These are phyloP conservation scores for Cutaneotrichosporon daszewskae DNA, from an alignment of 1,284 basidiomycete genomes.

Conservation along the genomic window DNA sequence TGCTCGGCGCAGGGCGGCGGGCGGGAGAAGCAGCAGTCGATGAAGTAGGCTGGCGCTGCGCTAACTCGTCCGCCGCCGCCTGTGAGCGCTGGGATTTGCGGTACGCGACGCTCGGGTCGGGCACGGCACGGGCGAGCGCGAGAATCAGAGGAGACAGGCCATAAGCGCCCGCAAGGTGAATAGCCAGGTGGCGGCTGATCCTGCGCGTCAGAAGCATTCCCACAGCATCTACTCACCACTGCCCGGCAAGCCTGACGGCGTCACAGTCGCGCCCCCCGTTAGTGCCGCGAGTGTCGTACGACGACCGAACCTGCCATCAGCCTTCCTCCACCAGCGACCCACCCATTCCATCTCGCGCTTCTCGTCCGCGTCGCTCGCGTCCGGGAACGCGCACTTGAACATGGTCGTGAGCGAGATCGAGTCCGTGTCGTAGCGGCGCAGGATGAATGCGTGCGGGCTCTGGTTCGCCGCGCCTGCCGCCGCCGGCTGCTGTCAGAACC, in stretches of 20 bases:
- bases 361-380: conserved; percentile 71
- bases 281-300: conserved; percentile 69
- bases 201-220: conserved; percentile 37
- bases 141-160: conserved; percentile 53
- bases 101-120: conserved; percentile 70
- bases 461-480: conserved; percentile 1
- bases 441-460: conserved; percentile 86
- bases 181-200: conserved; percentile 70
- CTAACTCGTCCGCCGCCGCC: conserved; percentile 39
- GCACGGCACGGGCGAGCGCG: conserved; percentile 64
- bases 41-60: conserved; percentile 12
- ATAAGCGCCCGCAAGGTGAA: conserved; percentile 51
- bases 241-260: conserved; percentile 71
- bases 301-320: conserved; percentile 45
- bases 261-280: conserved; percentile 66
- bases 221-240: conserved; percentile 55
- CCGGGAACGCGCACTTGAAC: conserved; percentile 94
- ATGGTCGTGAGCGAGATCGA: conserved; percentile 94
- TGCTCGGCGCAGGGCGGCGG: conserved; percentile 10
- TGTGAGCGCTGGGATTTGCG: conserved; percentile 55
- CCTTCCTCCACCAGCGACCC: conserved; percentile 5
- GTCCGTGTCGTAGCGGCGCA: conserved; percentile 90
- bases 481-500: neutral
- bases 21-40: neutral
- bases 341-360: conserved; percentile 75